Base-by-base conservation (phyloP, 1,284 basidiomycete genomes). In the Psilocybe mexicana region DNA sequence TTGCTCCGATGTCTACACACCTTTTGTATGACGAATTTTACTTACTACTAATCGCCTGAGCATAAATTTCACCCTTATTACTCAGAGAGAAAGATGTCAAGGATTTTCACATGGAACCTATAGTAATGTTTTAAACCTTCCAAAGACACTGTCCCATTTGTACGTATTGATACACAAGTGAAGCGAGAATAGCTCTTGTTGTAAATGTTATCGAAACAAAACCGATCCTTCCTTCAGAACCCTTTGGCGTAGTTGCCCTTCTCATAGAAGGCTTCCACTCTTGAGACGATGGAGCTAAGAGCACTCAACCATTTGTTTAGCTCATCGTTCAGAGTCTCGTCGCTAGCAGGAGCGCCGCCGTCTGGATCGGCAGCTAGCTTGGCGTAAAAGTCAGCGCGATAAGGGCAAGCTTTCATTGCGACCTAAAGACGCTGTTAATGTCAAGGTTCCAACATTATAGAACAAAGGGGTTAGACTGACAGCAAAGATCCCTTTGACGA, bases 381-480 rank as follows among this genome's bases (percentile, higher is more conserved):
- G 47, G 80, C 78, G 74, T 95, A 98, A 75, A 99, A 96, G 65
- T 88, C 88, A 14, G 81, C 84, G 59, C 96, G 92, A 75, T 93
- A 93, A 0, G 96, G 96, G 77, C 95, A 98, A 0, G 96, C 94
- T 70, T 92, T 97, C 93, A 99, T 94, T 4, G 96, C 96, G 47
- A 96, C 84, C 92, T 95, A 69, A 47, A 47, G 8, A 47, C 46
- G 12, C 24, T 50, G 45, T 40, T 49, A 33, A 30, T 25, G 12
- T 38, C 40, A 45, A 28, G 53, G n/a, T 58, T 30, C 49, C 30
- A 25, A 43, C 55, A 30, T 35, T 2, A 33, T 18, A 18, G 18
- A 18, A 51, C 33, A 25, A 45, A 51, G 43, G 33, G 35, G 38
- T 55, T 38, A 23, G 18, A 86, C 93, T 63, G 61, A 95, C 94